Percentiles rank a stretch among this genome's conserved stretches.
Conservation (phyloP, 148 eudicot species). For the Chenopodium formosanum region DNA sequence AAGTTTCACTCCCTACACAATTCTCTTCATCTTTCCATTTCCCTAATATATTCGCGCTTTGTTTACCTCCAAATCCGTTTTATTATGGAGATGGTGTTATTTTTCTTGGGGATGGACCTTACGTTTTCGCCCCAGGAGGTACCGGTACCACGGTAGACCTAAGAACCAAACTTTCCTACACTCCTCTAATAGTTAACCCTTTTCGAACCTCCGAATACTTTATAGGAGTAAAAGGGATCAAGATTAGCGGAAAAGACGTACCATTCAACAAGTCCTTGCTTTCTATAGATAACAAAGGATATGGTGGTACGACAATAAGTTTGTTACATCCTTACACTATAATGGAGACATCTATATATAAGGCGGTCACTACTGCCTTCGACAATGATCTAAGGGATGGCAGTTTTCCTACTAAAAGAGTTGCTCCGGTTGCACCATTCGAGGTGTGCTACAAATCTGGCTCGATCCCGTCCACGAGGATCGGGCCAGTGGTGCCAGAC, state of each 20-base stretch:
- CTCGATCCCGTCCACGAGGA: constrained; percentile 4
- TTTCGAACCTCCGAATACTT: constrained; percentile 10
- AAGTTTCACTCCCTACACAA: constrained; percentile 39
- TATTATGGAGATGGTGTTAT: constrained; percentile 21
- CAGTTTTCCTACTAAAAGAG: constrained; percentile 5
- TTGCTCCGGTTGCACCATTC: constrained; percentile 34
- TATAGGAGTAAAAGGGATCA: constrained; percentile 35
- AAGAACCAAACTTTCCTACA: constrained; percentile 42
- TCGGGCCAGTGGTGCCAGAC: constrained; percentile 38
- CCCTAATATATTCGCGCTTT: constrained; percentile 39
- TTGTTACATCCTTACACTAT: constrained; percentile 42
- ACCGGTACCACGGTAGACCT: not conserved
- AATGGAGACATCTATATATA: constrained; percentile 37
- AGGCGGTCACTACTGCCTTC: constrained; percentile 28
- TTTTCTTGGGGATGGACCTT: constrained; percentile 30
- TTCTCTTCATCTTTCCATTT: constrained; percentile 30
- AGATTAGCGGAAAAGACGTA: constrained; percentile 23
- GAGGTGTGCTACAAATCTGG: constrained; percentile 32
- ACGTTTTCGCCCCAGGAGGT: not conserved
- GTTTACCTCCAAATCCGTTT: constrained; percentile 9
- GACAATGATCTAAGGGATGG: not conserved
- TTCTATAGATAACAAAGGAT: constrained; percentile 21
- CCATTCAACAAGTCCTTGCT: constrained; percentile 29
- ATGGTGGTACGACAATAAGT: constrained; percentile 39
- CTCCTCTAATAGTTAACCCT: constrained; percentile 35